Conservation (phyloP, 139 green algal species). For the Dunaliella primolecta region DNA sequence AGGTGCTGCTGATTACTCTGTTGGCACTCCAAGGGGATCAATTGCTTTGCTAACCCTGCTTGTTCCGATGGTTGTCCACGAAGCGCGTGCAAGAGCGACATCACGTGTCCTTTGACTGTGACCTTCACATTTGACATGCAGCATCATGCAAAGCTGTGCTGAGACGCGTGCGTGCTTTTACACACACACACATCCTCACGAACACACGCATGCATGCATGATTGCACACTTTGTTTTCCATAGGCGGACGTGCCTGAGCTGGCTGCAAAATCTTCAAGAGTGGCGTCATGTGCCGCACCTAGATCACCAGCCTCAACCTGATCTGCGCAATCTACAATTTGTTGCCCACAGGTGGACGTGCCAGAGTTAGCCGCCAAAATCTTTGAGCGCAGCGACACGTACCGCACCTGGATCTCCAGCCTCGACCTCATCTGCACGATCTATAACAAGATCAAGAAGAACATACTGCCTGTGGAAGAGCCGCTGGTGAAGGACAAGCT, state of each 20-base stretch:
- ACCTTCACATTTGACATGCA: no score
- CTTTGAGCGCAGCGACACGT: constrained; percentile 63
- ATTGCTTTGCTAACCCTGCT: no score
- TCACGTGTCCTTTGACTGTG: no score
- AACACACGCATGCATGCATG: not conserved
- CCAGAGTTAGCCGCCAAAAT: constrained; percentile 37
- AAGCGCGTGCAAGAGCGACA: no score
- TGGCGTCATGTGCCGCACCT: no score
- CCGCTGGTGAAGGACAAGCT: constrained; percentile 80
- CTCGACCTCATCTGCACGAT: constrained; percentile 79
- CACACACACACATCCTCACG: not conserved
- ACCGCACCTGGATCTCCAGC: constrained; percentile 74
- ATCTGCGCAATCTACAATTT: no score
- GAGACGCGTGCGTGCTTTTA: no score
- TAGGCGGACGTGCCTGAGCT: not conserved
- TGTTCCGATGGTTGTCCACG: no score
- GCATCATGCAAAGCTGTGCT: no score
- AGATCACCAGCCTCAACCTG: no score
- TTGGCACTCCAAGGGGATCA: no score
- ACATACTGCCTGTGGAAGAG: constrained; percentile 75
- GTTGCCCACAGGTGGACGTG: constrained; percentile 30
- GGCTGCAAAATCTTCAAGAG: constrained; percentile 3
- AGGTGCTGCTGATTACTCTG: no score
- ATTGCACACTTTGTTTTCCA: not conserved
- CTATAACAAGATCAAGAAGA: constrained; percentile 78